A percentile compares a stretch with the other conserved stretches of the same genome.
These are phyloP conservation scores for Phlebiopsis gigantea DNA, from an alignment of 768 basidiomycete genomes.

Conservation along the genomic window DNA sequence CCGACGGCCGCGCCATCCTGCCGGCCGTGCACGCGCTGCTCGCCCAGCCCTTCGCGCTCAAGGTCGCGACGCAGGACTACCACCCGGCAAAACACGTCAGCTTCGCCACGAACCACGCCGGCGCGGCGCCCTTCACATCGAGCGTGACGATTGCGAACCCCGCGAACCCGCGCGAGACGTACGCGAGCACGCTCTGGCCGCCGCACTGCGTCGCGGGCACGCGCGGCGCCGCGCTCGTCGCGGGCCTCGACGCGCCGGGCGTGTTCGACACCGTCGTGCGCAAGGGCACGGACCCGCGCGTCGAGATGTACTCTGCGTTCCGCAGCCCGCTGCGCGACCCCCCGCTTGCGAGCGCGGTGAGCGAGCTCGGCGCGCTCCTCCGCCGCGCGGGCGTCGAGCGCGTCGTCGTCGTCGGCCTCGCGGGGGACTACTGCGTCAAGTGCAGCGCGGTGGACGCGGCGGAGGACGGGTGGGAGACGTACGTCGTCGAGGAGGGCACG, in stretches of 20 bases:
- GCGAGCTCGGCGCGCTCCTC: constrained; percentile 42
- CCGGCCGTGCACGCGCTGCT: constrained; percentile 54
- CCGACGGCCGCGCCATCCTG: constrained; percentile 54
- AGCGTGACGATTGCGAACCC: constrained; percentile 34
- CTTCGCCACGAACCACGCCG: constrained; percentile 53
- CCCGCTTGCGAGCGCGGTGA: constrained; percentile 42
- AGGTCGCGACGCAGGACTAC: constrained; percentile 52
- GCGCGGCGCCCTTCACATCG: constrained; percentile 33
- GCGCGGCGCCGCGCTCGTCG: constrained; percentile 56
- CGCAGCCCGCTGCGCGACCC: constrained; percentile 34
- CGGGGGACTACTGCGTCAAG: constrained; percentile 77
- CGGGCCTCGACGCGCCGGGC: constrained; percentile 37
- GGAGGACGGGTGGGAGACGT: constrained; percentile 21
- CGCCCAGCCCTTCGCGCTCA: constrained; percentile 44
- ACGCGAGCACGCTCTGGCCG: constrained; percentile 56
- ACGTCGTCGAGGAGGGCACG: constrained; percentile 22
- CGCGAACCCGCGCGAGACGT: constrained; percentile 26
- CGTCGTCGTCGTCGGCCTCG: constrained; percentile 62
- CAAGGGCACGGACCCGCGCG: constrained; percentile 51
- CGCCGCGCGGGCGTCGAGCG: constrained; percentile 42
- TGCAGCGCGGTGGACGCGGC: constrained; percentile 44
- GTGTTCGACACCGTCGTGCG: constrained; percentile 37
- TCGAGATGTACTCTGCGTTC: constrained; percentile 85
- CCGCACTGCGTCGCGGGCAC: constrained; percentile 67
- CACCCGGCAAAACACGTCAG: constrained; percentile 65